Evolutionary conservation across 2,329 filamentous ascomycete species (phyloP).

Genomic region (Aspergillus sp.): DNA sequence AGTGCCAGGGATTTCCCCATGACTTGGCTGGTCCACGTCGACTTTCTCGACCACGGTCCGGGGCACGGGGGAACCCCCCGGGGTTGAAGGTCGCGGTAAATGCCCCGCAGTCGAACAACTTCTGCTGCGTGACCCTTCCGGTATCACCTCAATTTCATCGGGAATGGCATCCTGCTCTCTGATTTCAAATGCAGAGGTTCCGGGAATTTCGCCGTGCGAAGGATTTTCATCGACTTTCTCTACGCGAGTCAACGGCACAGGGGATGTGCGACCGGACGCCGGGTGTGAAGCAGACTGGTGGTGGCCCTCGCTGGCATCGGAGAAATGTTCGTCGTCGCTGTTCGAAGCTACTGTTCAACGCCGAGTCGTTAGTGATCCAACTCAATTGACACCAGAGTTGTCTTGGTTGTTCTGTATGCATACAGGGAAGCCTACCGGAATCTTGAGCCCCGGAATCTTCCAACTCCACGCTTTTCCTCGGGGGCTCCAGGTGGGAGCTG

Average conservation of each 20-base stretch:
- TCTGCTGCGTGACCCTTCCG: conserved; percentile 43
- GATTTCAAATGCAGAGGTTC: conserved; percentile 60
- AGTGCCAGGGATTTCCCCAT: conserved; percentile 64
- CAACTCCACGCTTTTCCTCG: conserved; percentile 55
- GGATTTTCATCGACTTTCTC: conserved; percentile 61
- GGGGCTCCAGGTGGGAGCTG: conserved; percentile 51
- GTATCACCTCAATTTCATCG: conserved; percentile 62
- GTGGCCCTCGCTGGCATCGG: conserved; percentile 62
- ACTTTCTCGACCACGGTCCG: conserved; percentile 63
- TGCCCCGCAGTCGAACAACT: conserved; percentile 42
- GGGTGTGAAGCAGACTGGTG: conserved; percentile 32
- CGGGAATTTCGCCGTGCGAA: conserved; percentile 61
- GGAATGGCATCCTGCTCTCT: conserved; percentile 61
- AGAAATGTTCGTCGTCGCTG: conserved; percentile 63
- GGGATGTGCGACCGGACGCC: conserved; percentile 48
- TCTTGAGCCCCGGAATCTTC: conserved; percentile 59
- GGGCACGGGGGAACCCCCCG: conserved; percentile 54
- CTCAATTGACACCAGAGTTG: background rate
- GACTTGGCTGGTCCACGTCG: conserved; percentile 54
- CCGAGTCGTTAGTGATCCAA: background rate
- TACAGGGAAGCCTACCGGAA: conserved; percentile 44
- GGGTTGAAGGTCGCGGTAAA: conserved; percentile 46
- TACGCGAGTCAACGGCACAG: conserved; percentile 61
- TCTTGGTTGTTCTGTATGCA: background rate
- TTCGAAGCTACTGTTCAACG: conserved; percentile 43